Conservation (phyloP, 306 rosid genomes). For the Geum urbanum region DNA sequence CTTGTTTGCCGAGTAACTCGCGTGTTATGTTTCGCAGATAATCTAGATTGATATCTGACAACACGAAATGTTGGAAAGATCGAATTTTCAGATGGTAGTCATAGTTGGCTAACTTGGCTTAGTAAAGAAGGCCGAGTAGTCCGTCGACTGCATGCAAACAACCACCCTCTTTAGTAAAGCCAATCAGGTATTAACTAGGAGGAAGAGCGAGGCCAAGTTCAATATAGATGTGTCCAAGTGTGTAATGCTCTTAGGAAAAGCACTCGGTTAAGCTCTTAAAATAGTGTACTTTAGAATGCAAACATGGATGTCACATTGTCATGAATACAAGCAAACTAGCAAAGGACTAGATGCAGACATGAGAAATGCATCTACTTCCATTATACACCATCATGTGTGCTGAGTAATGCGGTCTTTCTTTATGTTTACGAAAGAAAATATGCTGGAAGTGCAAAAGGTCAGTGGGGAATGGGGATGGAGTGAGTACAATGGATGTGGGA, state of each 20-base stretch:
- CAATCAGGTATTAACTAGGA: background rate
- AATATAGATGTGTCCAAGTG: background rate
- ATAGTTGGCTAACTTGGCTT: background rate
- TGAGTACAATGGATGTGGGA: slow-evolving; percentile 6
- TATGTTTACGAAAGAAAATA: background rate
- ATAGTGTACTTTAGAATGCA: background rate
- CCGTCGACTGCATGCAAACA: background rate
- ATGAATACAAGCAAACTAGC: background rate
- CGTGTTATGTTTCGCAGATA: background rate
- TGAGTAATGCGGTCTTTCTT: background rate
- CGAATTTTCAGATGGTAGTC: background rate
- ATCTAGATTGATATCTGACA: background rate
- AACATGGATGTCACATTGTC: background rate
- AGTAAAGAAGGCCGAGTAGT: background rate
- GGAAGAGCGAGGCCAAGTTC: background rate
- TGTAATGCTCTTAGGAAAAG: background rate
- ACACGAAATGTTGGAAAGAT: background rate
- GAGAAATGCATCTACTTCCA: background rate
- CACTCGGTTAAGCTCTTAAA: background rate
- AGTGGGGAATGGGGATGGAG: slow-evolving; percentile 1
- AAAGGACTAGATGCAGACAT: background rate
- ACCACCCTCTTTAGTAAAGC: background rate
- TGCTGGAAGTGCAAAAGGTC: background rate
- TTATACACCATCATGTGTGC: background rate
- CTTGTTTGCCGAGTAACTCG: background rate